phyloP scores from a whole-genome alignment of 1,284 basidiomycete genomes.

The Erythrobasidium hasegawianum region DNA sequence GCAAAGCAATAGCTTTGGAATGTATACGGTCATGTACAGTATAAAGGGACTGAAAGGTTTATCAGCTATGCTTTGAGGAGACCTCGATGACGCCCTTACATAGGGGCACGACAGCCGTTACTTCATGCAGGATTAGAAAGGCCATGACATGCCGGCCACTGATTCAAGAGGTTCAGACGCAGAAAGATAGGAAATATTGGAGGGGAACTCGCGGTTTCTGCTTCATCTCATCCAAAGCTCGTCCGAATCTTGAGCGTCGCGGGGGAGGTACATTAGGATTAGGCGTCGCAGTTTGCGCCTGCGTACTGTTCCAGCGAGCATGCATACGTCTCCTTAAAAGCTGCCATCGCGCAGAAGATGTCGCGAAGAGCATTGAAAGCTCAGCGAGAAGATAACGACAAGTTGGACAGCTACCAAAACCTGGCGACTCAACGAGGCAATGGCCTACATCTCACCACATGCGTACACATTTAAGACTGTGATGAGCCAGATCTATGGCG shows the following conservation, averaged over 20 bases:
- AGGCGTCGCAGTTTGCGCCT: not conserved
- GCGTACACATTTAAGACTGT: constrained; percentile 8
- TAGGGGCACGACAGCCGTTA: constrained; percentile 22
- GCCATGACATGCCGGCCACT: constrained; percentile 26
- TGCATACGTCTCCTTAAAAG: not conserved
- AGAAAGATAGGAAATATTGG: no score
- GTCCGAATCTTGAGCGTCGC: not conserved
- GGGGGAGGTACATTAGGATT: not conserved
- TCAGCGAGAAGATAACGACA: no score
- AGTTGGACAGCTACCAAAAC: no score
- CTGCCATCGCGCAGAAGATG: no score
- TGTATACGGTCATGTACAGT: constrained; percentile 6
- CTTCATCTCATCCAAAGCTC: not conserved
- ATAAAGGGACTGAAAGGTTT: constrained; percentile 20
- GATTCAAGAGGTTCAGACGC: not conserved
- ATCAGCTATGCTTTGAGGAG: not conserved
- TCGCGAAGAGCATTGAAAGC: no score
- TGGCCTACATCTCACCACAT: not conserved
- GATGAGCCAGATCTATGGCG: constrained; percentile 18
- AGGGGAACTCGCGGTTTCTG: not conserved
- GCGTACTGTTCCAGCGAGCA: not conserved
- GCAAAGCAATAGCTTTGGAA: not conserved
- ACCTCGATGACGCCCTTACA: not conserved
- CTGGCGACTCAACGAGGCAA: no score
- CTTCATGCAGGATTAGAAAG: constrained; percentile 28